These are phyloP conservation scores for Emmonsia crescens DNA, from an alignment of 2,329 filamentous ascomycete species.

Conservation along the genomic window DNA sequence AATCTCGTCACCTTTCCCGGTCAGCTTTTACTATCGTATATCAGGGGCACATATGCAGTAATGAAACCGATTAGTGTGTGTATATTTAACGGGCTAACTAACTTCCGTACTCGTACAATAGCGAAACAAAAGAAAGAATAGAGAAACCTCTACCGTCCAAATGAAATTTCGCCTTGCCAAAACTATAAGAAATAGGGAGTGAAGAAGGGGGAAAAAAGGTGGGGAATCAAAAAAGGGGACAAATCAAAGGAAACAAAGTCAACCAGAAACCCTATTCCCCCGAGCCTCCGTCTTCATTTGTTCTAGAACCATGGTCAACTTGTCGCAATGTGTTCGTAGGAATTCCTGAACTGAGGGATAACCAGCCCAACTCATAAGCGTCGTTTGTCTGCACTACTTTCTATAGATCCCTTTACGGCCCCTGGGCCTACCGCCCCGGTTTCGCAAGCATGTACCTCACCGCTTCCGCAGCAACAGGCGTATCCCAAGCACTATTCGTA, in stretches of 20 bases:
- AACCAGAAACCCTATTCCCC: no score
- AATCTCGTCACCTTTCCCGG: no score
- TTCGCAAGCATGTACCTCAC: conserved; percentile 51
- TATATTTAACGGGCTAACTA: no score
- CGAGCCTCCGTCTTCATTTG: background rate
- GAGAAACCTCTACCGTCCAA: background rate
- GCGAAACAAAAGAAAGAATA: background rate
- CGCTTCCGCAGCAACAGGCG: conserved; percentile 49
- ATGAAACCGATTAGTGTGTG: no score
- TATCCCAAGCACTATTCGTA: conserved; percentile 52
- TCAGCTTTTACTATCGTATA: no score
- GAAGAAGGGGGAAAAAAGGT: background rate
- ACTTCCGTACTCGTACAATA: background rate
- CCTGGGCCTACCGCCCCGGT: conserved; percentile 14
- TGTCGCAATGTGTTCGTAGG: background rate
- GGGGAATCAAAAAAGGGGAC: background rate
- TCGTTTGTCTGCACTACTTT: background rate
- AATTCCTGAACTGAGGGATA: background rate
- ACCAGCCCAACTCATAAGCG: background rate
- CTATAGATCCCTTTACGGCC: background rate
- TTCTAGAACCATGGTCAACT: background rate
- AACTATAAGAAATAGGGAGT: background rate
- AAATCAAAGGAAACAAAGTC: background rate
- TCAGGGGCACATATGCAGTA: no score
- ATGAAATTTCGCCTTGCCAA: background rate